Base-by-base conservation (phyloP, 164 flowering plant genomes). In the Pachysandra terminalis region DNA sequence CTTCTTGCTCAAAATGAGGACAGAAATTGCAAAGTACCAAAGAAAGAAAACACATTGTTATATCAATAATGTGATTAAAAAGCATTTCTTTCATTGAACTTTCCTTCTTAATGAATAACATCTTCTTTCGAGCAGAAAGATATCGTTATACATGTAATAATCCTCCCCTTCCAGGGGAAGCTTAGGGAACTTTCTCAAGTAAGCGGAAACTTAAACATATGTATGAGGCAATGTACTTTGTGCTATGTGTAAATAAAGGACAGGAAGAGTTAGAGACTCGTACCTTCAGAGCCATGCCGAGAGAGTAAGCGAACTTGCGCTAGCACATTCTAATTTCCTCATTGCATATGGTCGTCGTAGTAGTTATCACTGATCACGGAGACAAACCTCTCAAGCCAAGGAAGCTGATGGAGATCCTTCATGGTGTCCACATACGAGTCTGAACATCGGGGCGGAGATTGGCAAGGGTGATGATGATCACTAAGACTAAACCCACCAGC, bases 311-410 rank as follows among this genome's bases (percentile, higher is more conserved):
- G 7, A 32, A 32, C 5, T 32, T 32, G 37, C 3, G 7, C 37
- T 32, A 32, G 37, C 37, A 57, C 57, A 9, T 63, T 63, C 51
- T 27, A 58, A 37, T 55, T 6, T 5, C 37, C 28, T 87, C 81
- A 86, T 40, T 86, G 86, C 56, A 77, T 75, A 53, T 89, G 89
- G 19, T 90, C 96, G 25, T 93, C 97, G 70, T 88, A 93, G 80
- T 85, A 93, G 69, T 80, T 81, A 74, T 93, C 97, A 32, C 94
- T 93, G 60, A 93, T 93, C 58, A 93, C 96, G 59, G 97, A 93
- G 52, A 93, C 97, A 64, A 93, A 91, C 70, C 97, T 80, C 78
- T 93, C 98, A 12, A 93, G 94, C 98, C 98, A 93, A 10, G 98
- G 98, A 68, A 93, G 96, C 84, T 93, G 97, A 75, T 86, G 90